phyloP scores from a whole-genome alignment of 805 yeast species.

The Lipomyces kockii region DNA sequence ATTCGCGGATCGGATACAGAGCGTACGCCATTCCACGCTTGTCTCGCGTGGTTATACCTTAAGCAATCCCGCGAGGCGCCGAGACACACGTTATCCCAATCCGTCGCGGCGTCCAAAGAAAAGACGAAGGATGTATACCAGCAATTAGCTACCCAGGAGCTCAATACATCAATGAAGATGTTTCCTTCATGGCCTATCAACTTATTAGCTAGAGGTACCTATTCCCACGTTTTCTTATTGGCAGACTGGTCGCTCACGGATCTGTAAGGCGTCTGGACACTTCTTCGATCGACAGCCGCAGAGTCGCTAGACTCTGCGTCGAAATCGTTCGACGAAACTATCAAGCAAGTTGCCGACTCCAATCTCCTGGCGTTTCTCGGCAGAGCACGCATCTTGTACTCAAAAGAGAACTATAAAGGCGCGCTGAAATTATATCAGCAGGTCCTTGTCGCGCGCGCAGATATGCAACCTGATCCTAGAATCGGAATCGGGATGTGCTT shows the following conservation, averaged over 20 bases:
- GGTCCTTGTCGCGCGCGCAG: conserved; percentile 73
- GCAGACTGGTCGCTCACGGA: not conserved
- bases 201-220: conserved; percentile 61
- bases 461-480: conserved; percentile 83
- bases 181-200: conserved; percentile 55
- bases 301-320: conserved; percentile 73
- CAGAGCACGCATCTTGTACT: conserved; percentile 78
- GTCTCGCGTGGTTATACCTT: conserved; percentile 70
- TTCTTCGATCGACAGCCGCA: conserved; percentile 48
- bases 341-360: conserved; percentile 55
- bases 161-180: conserved; percentile 53
- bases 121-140: conserved; percentile 45
- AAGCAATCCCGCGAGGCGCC: conserved; percentile 45
- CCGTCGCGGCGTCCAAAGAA: conserved; percentile 16
- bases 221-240: not conserved
- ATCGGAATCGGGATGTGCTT: conserved; percentile 93
- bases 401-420: conserved; percentile 69
- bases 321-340: conserved; percentile 66
- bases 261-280: conserved; percentile 54
- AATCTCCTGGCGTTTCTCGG: conserved; percentile 80
- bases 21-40: conserved; percentile 60
- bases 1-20: conserved; percentile 47
- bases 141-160: conserved; percentile 51
- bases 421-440: conserved; percentile 86
- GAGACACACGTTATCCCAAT: conserved; percentile 8